Evolutionary conservation across 179 eudicot genomes (phyloP).

Genomic region (Drosera spatulata): DNA sequence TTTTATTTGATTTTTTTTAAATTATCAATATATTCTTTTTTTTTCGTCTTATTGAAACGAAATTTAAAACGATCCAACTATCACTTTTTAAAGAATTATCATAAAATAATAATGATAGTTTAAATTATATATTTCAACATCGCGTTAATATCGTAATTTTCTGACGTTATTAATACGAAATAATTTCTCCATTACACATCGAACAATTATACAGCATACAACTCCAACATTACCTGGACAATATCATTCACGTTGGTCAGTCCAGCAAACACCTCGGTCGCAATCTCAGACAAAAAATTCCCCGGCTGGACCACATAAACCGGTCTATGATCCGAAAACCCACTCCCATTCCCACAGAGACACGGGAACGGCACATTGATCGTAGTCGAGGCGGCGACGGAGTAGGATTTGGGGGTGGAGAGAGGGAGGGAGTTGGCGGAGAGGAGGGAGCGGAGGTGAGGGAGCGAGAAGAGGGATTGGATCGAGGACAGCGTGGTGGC

Average conservation of each 20-base stretch:
- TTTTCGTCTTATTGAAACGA: no score
- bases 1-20: no score
- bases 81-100: no score
- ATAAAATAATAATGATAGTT: no score
- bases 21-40: no score
- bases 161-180: no score
- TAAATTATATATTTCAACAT: no score
- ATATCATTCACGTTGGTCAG: constrained; percentile 41
- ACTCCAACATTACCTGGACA: not conserved
- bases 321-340: constrained; percentile 37
- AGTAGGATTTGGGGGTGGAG: constrained; percentile 18
- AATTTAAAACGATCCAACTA: no score
- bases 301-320: constrained; percentile 32
- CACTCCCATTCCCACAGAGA: constrained; percentile 43
- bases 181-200: no score
- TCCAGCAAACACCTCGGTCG: constrained; percentile 32
- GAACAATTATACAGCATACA: no score
- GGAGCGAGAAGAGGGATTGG: constrained; percentile 35
- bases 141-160: no score
- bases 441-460: constrained; percentile 30
- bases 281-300: constrained; percentile 47
- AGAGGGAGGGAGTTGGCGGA: constrained; percentile 55
- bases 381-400: constrained; percentile 15
- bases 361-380: constrained; percentile 69
- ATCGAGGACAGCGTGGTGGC: constrained; percentile 38